Evolutionary conservation across 2,329 filamentous ascomycete species (phyloP), one percentile per base, ranked within the genome.

Genomic region (Epichloe sylvatica): DNA sequence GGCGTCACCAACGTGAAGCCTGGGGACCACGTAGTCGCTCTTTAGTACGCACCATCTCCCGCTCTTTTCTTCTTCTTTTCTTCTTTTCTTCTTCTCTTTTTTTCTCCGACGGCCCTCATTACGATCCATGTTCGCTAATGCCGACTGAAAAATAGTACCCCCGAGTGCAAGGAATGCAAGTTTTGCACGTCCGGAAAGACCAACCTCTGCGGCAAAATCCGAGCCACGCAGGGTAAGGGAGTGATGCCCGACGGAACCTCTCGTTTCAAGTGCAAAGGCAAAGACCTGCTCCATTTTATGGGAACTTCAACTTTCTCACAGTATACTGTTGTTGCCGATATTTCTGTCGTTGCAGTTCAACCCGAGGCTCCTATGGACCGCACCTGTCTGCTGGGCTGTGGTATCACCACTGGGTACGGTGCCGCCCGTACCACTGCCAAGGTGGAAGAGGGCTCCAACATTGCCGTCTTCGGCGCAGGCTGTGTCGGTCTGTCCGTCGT

Each of bases 111-210:
- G 9, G 30, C 30, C 30, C 30, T 30, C 30, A 9, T 30, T 30
- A 30, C 30, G 30, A 30, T 11, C 9, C 25, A 11, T 43, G 11
- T 33, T 33, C n/a, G 8, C 34, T 45, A 37, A 45, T 2, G 8
- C 11, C 19, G 23, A 21, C 13, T 1, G 11, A 40, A 12, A 19
- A 35, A 2, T 11, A 94, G 89, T 76, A 97, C 90, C 44, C 92
- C 92, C 57, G 91, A 97, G 74, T 97, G 92, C 75, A 77, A 80
- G 59, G 91, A 97, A 70, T 98, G 92, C 82, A 97, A 97, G 76
- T 97, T 97, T 79, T 98, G 92, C 84, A 92, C 88, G 71, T 97
- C 91, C 40, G 92, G 91, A 73, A 98, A 98, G 83, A 97, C 91
- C 62, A 95, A 97, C 73, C 84, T 97, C 52, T 97, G 91, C 73